Evolutionary conservation across 2,329 filamentous ascomycete species (phyloP), one percentile per base, ranked within the genome.

Genomic region (Nemania serpens): DNA sequence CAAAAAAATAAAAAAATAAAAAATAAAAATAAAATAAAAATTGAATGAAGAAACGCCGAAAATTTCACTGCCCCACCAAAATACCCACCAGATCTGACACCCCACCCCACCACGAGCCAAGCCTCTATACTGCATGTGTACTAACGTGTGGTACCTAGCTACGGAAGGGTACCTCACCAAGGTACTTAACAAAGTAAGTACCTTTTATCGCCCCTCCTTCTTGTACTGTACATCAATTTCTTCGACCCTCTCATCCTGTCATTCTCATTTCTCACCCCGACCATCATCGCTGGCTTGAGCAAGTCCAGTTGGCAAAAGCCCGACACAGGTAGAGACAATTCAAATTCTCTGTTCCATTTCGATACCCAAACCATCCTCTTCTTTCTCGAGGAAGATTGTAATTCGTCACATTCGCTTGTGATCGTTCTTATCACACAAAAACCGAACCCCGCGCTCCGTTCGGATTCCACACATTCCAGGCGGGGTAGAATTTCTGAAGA

Each of bases 391-490:
- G 29, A 46, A 25, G 12, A 43, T 25, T 39, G 6, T 18, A 34
- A 34, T 48, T 17, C 20, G 48, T 70, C 68, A 61, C 69, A 71
- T 71, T 70, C 18, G 45, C 60, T 68, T 67, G 68, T 71, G 69
- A 66, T 66, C 57, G 46, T 45, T 50, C 51, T 50, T 47, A 15
- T 49, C 39, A 37, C 42, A 34, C 2, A 34, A 48, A 15, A 34
- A 48, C 15, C 20, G 15, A 25, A 51, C 55, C 59, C 53, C 55
- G 57, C 59, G 59, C 49, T 50, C 20, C 47, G 54, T 54, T 42
- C 37, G 13, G 46, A 29, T 63, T 20, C 34, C 48, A 57, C 48
- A 54, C 49, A 34, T 37, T 47, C 15, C 17, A 55, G 61, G 62
- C 59, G 62, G 59, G 62, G 55, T 59, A 57, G 2, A 22, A 57